Base-by-base conservation (phyloP, 192 early-diverging fungal genomes). In the Podila minutissima region DNA sequence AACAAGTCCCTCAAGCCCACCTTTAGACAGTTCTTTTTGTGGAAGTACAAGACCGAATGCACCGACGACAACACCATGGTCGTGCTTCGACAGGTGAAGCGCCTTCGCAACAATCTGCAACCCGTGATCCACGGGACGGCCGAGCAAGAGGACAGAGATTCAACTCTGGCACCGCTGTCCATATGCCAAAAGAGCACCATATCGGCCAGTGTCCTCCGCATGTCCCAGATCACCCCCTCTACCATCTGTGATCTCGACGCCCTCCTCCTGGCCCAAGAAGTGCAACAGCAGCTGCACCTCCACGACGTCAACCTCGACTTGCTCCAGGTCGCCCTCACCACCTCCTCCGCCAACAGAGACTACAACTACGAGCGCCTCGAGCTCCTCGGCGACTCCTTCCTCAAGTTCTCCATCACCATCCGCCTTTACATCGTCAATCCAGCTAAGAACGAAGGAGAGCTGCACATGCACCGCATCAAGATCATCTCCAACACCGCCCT, bases 321-420 rank as follows among this genome's bases (percentile, higher is more conserved):
- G 2, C 67, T 93, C 26, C 86, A 90, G 20, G 75, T 85, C 60
- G 97, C 96, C 8, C 86, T 96, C 58, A 95, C 95, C 0, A 83
- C 94, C 2, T 86, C 94, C 12, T 89, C 90, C 12, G 86, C 95
- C 5, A 89, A 77, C 69, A 83, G 89, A 66, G 88, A 88, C 31
- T 86, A 85, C 67, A 89, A 93, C 74, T 97, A 98, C 72, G 95
- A 98, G 83, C 93, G 97, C 0, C 81, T 96, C 0, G 96, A 98
- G 85, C 92, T 92, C 5, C 84, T 97, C 20, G 97, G 97, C 5
- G 97, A 98, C 71, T 91, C 96, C 28, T 93, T 95, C 51, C 85
- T 98, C 26, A 98, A 98, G 74, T 88, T 93, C 59, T 82, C 92
- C 2, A 83, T 88, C 4, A 92, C 92, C 0, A 85, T 94, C 29